Conservation (phyloP, 2,329 filamentous ascomycete species). For the Epichloe typhina region DNA sequence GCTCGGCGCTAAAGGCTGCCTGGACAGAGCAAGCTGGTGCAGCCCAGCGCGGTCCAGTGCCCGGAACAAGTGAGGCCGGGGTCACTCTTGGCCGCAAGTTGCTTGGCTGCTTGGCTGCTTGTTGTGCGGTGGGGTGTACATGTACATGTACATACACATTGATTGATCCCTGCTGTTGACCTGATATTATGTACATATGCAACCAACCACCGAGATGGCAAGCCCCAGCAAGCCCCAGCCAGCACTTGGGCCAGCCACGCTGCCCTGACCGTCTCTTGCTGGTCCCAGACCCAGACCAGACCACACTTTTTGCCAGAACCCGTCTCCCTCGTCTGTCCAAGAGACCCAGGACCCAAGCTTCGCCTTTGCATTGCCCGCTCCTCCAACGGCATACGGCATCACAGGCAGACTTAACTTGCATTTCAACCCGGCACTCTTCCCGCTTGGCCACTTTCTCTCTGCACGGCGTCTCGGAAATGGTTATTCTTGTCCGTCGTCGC, state of each 20-base stretch:
- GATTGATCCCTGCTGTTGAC: neutral
- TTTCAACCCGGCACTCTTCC: slow-evolving; percentile 1
- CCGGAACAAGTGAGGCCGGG: no score
- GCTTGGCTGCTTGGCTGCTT: no score
- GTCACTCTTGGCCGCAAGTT: no score
- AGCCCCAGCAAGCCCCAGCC: no score
- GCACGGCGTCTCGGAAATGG: slow-evolving; percentile 9
- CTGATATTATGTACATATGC: neutral
- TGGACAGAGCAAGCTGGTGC: no score
- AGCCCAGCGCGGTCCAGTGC: no score
- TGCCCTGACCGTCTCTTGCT: neutral
- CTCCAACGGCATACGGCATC: slow-evolving; percentile 3
- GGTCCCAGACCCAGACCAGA: no score
- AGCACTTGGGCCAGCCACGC: neutral
- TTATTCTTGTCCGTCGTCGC: slow-evolving; percentile 10
- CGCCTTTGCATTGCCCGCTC: slow-evolving; percentile 2
- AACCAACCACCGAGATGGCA: neutral
- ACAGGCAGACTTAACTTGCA: slow-evolving; percentile 4
- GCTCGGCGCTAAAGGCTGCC: no score
- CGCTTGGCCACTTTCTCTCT: neutral
- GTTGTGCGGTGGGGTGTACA: no score
- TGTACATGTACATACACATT: no score
- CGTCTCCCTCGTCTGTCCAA: neutral
- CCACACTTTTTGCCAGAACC: neutral
- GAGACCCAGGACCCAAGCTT: slow-evolving; percentile 3